phyloP scores from a whole-genome alignment of 148 eudicot species.

The Rhododendron kiyosumense region DNA sequence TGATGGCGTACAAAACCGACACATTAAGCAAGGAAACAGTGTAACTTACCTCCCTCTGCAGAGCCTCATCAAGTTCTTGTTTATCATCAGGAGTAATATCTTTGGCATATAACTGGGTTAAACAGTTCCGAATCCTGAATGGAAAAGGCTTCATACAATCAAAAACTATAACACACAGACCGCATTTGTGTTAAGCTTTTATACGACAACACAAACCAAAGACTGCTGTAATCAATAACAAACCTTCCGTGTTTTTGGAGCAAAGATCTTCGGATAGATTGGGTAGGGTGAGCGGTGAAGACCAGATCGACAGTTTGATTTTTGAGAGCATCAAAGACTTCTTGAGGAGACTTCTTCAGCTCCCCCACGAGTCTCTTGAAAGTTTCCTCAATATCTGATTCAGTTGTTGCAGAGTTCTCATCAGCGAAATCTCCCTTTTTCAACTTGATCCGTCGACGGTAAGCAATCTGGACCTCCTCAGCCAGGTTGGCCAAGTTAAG shows the following conservation, averaged over 20 bases:
- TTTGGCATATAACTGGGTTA: conserved; percentile 79
- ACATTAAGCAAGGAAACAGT: neutral
- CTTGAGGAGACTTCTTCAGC: conserved; percentile 84
- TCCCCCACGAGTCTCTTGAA: conserved; percentile 78
- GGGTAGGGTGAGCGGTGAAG: conserved; percentile 95
- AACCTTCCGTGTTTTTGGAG: conserved; percentile 99
- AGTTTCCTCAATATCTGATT: conserved; percentile 91
- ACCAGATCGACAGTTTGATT: conserved; percentile 94
- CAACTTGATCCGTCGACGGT: conserved; percentile 70
- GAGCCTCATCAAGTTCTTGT: conserved; percentile 94
- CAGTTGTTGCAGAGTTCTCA: conserved; percentile 81
- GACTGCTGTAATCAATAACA: neutral
- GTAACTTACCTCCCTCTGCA: conserved; percentile 79
- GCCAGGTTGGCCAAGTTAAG: conserved; percentile 96
- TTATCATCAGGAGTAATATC: conserved; percentile 95
- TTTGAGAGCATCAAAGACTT: conserved; percentile 88
- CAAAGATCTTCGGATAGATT: conserved; percentile 88
- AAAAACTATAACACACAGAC: neutral
- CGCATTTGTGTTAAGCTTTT: neutral
- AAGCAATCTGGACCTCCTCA: conserved; percentile 91
- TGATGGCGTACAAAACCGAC: neutral
- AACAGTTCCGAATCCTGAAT: conserved; percentile 74
- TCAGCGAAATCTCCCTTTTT: conserved; percentile 88
- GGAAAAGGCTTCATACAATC: neutral
- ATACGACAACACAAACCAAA: neutral